Evolutionary conservation across 371 early-diverging fungal genomes (phyloP).

Genomic region (Dichotomocladium elegans): DNA sequence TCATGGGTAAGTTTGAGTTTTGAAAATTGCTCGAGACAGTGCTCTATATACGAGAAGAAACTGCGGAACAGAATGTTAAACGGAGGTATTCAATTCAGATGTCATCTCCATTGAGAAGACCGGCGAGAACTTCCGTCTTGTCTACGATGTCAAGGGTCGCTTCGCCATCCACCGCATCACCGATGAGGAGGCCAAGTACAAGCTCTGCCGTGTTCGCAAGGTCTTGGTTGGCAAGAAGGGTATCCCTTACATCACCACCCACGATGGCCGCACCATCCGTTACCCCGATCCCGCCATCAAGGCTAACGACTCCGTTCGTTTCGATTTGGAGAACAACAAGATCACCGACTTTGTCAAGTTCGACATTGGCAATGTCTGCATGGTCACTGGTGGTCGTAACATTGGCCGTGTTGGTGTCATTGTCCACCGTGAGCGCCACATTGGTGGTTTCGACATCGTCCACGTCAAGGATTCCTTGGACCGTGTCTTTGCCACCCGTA

Average conservation of each 20-base stretch:
- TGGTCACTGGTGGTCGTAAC: conserved; percentile 98
- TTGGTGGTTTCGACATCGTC: conserved; percentile 96
- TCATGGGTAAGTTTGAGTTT: conserved; percentile 93
- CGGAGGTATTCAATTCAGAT: conserved; percentile 67
- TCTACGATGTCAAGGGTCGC: conserved; percentile 99
- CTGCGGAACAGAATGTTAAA: no score
- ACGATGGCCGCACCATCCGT: conserved; percentile 99
- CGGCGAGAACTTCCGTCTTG: conserved; percentile 98
- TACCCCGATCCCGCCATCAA: conserved; percentile 99
- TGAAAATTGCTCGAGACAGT: no score
- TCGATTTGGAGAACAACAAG: conserved; percentile 94
- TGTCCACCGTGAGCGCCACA: conserved; percentile 95
- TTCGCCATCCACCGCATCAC: conserved; percentile 99
- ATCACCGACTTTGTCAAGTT: conserved; percentile 94
- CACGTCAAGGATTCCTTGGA: conserved; percentile 91
- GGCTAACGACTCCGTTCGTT: conserved; percentile 98
- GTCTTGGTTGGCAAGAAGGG: conserved; percentile 93
- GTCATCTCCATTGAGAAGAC: conserved; percentile 99
- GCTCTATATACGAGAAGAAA: no score
- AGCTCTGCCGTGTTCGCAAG: conserved; percentile 98
- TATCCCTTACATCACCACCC: conserved; percentile 97
- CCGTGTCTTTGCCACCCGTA: conserved; percentile 88
- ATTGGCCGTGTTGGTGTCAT: conserved; percentile 99
- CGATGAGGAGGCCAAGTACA: conserved; percentile 98
- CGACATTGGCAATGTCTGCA: conserved; percentile 94